Conservation (phyloP, 495 filamentous ascomycete genomes). For the Amorphotheca resinae region DNA sequence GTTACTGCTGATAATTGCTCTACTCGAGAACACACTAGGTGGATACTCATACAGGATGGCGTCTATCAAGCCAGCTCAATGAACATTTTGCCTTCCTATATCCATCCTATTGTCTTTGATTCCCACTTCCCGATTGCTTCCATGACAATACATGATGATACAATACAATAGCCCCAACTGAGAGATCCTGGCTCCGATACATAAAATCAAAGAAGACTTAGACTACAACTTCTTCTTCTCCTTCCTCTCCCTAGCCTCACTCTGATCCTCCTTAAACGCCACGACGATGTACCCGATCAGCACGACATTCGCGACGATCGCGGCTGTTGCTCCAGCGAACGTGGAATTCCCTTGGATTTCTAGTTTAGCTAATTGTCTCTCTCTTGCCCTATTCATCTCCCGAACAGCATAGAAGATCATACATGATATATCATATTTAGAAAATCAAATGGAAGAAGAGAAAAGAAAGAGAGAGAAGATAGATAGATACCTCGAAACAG, state of each 20-base stretch:
- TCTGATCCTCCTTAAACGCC: slow-evolving; percentile 83
- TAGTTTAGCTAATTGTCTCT: slow-evolving; percentile 5
- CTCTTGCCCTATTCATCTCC: too few species aligned
- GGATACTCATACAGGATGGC: neutral
- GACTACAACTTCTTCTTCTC: slow-evolving; percentile 16
- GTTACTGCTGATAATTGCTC: slow-evolving; percentile 1
- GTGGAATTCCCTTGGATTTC: slow-evolving; percentile 62
- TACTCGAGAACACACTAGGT: neutral
- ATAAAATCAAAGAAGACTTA: too few species aligned
- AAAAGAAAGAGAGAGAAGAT: too few species aligned
- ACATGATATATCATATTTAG: neutral
- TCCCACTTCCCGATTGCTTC: too few species aligned
- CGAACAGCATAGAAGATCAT: too few species aligned
- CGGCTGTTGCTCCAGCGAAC: slow-evolving; percentile 71
- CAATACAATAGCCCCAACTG: too few species aligned
- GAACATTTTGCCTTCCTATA: too few species aligned
- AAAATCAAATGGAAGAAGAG: neutral
- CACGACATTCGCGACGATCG: slow-evolving; percentile 82
- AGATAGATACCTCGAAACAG: slow-evolving; percentile 69
- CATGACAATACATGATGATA: too few species aligned
- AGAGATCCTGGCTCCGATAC: too few species aligned
- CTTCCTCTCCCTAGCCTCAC: slow-evolving; percentile 28
- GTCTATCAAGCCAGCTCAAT: neutral
- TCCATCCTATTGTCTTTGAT: too few species aligned
- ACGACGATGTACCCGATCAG: slow-evolving; percentile 84